These are phyloP conservation scores for Tetrapisispora phaffii DNA, from an alignment of 805 yeast genomes.

Conservation along the genomic window DNA sequence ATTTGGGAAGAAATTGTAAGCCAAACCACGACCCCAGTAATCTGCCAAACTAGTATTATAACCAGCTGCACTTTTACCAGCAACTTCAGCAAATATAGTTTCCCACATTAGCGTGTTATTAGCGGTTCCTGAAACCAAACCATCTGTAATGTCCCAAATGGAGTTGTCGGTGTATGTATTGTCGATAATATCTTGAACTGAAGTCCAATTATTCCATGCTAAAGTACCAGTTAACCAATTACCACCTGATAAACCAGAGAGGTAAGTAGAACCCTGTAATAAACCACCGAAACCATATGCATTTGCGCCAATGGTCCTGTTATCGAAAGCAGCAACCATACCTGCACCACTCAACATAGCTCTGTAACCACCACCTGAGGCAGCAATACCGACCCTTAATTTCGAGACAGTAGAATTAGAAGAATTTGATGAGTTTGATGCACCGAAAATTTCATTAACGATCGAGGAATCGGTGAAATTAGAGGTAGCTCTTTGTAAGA, in stretches of 20 bases:
- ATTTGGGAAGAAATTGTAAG: constrained; percentile 63
- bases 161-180: constrained; percentile 29
- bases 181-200: constrained; percentile 50
- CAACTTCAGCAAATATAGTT: constrained; percentile 43
- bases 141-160: constrained; percentile 62
- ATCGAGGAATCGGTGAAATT: constrained; percentile 15
- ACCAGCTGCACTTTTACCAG: constrained; percentile 50
- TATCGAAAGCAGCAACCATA: constrained; percentile 66
- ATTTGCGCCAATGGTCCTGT: constrained; percentile 50
- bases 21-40: constrained; percentile 69
- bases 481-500: constrained; percentile 17
- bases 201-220: constrained; percentile 62
- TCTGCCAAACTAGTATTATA: constrained; percentile 61
- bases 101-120: constrained; percentile 43
- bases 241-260: constrained; percentile 78
- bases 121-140: constrained; percentile 48
- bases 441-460: constrained; percentile 7
- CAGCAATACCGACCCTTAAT: constrained; percentile 46
- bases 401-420: constrained; percentile 4
- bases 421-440: constrained; percentile 4
- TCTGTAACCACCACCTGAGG: constrained; percentile 84
- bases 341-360: constrained; percentile 87
- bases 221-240: constrained; percentile 71
- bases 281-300: constrained; percentile 62
- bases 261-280: constrained; percentile 58